Percentiles rank a stretch among this genome's conserved stretches.
Evolutionary conservation across 1,284 basidiomycete species (phyloP).

Genomic region (Phellinidium pouzarii): DNA sequence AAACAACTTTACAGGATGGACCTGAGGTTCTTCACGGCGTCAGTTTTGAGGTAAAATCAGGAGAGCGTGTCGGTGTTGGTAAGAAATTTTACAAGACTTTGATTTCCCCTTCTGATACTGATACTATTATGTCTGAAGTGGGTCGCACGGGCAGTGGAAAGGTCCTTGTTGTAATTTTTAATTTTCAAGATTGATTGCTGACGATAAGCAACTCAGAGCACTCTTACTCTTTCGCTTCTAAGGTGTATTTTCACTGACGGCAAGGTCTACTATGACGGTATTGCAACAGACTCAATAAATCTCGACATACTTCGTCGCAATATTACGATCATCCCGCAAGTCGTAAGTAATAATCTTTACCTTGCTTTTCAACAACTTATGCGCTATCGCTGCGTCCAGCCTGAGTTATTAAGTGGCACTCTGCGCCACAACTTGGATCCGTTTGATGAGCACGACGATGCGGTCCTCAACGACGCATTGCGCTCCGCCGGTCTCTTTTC

Average conservation of each 20-base stretch:
- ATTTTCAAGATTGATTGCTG: not conserved
- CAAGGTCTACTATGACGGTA: conserved; percentile 32
- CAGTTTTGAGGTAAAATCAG: conserved; percentile 39
- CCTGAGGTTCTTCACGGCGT: conserved; percentile 42
- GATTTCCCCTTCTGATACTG: too few species aligned
- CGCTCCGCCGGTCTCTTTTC: conserved; percentile 28
- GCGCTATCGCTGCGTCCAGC: conserved; percentile 30
- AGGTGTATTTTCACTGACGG: conserved; percentile 42
- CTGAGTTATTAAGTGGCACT: conserved; percentile 33
- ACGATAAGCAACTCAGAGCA: conserved; percentile 29
- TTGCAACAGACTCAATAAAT: conserved; percentile 40
- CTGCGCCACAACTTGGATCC: conserved; percentile 38
- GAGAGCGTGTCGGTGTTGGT: conserved; percentile 47
- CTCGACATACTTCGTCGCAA: conserved; percentile 48
- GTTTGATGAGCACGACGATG: conserved; percentile 47
- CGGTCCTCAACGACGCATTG: conserved; percentile 28
- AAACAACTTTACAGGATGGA: conserved; percentile 25
- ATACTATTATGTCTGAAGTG: conserved; percentile 31
- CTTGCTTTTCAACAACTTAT: not conserved
- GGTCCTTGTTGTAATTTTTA: conserved; percentile 27
- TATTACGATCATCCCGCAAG: conserved; percentile 44
- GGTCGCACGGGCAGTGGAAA: conserved; percentile 76
- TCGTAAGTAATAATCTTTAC: conserved; percentile 24
- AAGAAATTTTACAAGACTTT: conserved; percentile 13
- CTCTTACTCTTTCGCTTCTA: conserved; percentile 33